Evolutionary conservation across 1,139 yeast genomes (phyloP).

Genomic region (Yamadazyma blattariae): DNA sequence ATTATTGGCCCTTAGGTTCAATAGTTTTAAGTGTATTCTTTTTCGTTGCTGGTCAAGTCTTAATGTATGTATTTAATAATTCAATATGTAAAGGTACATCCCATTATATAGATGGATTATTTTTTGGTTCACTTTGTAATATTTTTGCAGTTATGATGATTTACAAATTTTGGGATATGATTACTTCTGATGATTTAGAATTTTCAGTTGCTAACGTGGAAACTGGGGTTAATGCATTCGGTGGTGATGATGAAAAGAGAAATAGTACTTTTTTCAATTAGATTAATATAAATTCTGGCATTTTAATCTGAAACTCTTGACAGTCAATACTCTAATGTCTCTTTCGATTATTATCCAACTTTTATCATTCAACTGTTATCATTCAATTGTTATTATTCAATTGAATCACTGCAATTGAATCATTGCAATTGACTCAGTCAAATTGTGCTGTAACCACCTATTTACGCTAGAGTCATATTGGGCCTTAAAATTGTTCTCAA

Average conservation of each 20-base stretch:
- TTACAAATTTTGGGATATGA: slow-evolving; percentile 94
- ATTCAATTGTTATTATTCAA: no score
- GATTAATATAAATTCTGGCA: background rate
- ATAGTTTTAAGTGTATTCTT: slow-evolving; percentile 65
- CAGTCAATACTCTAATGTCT: no score
- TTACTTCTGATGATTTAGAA: slow-evolving; percentile 93
- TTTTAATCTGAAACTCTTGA: no score
- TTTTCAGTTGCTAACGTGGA: slow-evolving; percentile 66
- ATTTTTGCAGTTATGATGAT: slow-evolving; percentile 88
- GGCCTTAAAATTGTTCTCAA: no score
- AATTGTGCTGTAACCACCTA: no score
- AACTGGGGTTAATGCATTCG: slow-evolving; percentile 35
- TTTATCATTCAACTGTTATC: no score
- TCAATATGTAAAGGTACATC: slow-evolving; percentile 66
- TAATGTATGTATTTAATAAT: slow-evolving; percentile 65
- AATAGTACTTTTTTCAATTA: slow-evolving; percentile 25
- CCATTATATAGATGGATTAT: slow-evolving; percentile 88
- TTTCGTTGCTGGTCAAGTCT: slow-evolving; percentile 76
- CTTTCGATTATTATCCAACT: no score
- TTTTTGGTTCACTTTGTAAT: slow-evolving; percentile 79
- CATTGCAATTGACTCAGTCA: no score
- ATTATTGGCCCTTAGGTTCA: slow-evolving; percentile 89
- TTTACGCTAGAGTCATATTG: no score
- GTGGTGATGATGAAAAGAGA: slow-evolving; percentile 35
- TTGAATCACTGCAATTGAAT: no score